Conservation (phyloP, 2,329 filamentous ascomycete genomes). For the Calonectria naviculata region DNA sequence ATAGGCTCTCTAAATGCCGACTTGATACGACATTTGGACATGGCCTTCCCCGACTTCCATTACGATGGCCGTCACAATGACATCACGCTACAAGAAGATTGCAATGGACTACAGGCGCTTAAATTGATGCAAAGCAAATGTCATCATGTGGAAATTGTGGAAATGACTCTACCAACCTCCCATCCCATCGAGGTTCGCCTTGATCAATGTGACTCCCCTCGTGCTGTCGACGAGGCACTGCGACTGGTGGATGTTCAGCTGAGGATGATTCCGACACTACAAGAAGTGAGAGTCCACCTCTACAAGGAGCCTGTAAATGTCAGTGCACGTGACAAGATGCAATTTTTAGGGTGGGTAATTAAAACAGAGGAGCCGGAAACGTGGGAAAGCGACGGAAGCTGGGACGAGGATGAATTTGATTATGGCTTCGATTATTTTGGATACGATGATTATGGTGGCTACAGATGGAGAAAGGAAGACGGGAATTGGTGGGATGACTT, state of each 20-base stretch:
- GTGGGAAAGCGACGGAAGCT: background rate
- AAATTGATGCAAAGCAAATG: background rate
- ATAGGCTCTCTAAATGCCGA: background rate
- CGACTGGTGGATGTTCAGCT: background rate
- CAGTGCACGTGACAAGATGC: background rate
- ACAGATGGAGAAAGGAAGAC: background rate
- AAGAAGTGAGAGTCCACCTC: background rate
- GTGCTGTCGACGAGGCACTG: background rate
- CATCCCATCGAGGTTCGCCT: background rate
- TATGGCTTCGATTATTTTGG: background rate
- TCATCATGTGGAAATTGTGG: background rate
- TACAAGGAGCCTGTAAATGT: background rate
- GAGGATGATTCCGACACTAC: background rate
- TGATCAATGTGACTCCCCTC: background rate
- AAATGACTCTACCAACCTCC: background rate
- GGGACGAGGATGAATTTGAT: background rate
- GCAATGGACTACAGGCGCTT: background rate
- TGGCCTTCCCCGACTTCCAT: background rate
- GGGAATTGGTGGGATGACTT: background rate
- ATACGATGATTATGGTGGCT: background rate
- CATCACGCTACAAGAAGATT: background rate
- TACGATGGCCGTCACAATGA: background rate
- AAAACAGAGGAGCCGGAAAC: background rate
- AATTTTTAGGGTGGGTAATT: background rate
- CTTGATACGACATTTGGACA: background rate